A percentile compares a stretch with the other conserved stretches of the same genome.
Evolutionary conservation across 192 early-diverging fungal genomes (phyloP).

Genomic region (Rhizoclosmatium globosum): DNA sequence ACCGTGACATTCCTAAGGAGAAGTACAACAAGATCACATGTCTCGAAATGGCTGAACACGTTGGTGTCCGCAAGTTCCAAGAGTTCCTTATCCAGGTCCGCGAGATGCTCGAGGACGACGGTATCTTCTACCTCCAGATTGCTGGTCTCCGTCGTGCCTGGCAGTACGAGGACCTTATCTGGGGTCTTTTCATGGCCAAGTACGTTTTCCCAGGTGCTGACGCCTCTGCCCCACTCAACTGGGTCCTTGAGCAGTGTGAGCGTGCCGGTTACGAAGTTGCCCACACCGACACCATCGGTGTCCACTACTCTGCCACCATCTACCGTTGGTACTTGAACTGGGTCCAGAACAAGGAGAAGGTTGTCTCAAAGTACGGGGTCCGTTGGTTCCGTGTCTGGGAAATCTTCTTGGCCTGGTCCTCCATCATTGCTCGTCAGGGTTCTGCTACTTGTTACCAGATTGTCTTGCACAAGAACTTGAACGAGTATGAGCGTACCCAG

Average conservation of each 20-base stretch:
- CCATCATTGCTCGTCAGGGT: slow-evolving; percentile 95
- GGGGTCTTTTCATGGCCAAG: slow-evolving; percentile 99
- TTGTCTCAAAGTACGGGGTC: slow-evolving; percentile 86
- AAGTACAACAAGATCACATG: slow-evolving; percentile 98
- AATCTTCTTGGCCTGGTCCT: slow-evolving; percentile 96
- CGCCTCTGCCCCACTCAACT: slow-evolving; percentile 94
- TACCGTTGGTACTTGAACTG: slow-evolving; percentile 98
- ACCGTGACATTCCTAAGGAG: slow-evolving; percentile 94
- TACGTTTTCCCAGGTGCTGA: slow-evolving; percentile 99
- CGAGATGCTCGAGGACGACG: slow-evolving; percentile 97
- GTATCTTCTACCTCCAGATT: slow-evolving; percentile 97
- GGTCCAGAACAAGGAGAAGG: slow-evolving; percentile 89
- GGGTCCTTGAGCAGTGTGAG: slow-evolving; percentile 95
- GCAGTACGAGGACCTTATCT: slow-evolving; percentile 84
- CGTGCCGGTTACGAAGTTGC: slow-evolving; percentile 93
- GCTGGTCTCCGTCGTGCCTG: slow-evolving; percentile 89
- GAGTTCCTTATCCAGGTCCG: slow-evolving; percentile 91
- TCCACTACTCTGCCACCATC: slow-evolving; percentile 97
- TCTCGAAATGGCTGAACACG: slow-evolving; percentile 99
- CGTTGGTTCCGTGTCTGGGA: slow-evolving; percentile 96
- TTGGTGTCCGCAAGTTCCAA: slow-evolving; percentile 89
- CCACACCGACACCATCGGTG: slow-evolving; percentile 88
- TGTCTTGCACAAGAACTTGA: slow-evolving; percentile 96
- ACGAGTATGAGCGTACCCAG: slow-evolving; percentile 84
- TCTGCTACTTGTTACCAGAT: slow-evolving; percentile 97